Conservation (phyloP, 78 protist genomes). For the Planoprotostelium fungivorum region DNA sequence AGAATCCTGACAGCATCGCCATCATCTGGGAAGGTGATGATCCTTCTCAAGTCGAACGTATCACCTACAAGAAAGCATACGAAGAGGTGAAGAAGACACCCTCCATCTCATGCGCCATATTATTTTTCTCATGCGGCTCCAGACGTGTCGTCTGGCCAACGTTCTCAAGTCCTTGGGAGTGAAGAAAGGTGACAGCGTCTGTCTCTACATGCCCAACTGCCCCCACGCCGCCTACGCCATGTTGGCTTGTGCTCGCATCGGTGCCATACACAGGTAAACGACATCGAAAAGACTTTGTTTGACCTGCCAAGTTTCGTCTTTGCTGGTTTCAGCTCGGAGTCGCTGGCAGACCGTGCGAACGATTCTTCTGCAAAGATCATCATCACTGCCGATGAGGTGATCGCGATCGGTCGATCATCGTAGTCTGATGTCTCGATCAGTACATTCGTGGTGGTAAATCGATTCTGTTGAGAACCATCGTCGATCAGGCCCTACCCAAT, state of each 20-base stretch:
- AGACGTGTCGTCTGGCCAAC: slow-evolving; percentile 62
- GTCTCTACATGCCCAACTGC: slow-evolving; percentile 89
- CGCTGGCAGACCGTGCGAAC: slow-evolving; percentile 51
- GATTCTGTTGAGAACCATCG: slow-evolving; percentile 56
- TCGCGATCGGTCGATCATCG: not conserved
- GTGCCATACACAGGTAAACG: slow-evolving; percentile 81
- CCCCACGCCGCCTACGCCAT: slow-evolving; percentile 77
- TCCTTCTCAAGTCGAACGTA: slow-evolving; percentile 24
- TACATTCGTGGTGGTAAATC: slow-evolving; percentile 55
- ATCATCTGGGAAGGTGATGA: slow-evolving; percentile 57
- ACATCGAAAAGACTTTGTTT: not conserved
- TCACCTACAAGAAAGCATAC: slow-evolving; percentile 40
- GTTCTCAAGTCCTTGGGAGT: slow-evolving; percentile 71
- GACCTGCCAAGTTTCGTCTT: slow-evolving; percentile 20
- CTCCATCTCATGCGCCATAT: too few species aligned
- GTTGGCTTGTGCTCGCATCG: slow-evolving; percentile 97
- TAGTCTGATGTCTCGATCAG: not conserved
- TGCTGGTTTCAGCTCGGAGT: slow-evolving; percentile 74
- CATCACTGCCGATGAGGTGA: slow-evolving; percentile 78
- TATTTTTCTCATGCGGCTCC: too few species aligned
- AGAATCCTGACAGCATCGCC: slow-evolving; percentile 70
- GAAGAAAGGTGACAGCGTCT: slow-evolving; percentile 83
- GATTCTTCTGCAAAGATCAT: slow-evolving; percentile 65
- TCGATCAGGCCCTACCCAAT: slow-evolving; percentile 40
- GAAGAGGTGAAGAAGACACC: slow-evolving; percentile 55